A percentile compares a stretch with the other conserved stretches of the same genome.
These are phyloP conservation scores for Neopestalotiopsis sp. DNA, from an alignment of 2,329 filamentous ascomycete species.

Conservation along the genomic window DNA sequence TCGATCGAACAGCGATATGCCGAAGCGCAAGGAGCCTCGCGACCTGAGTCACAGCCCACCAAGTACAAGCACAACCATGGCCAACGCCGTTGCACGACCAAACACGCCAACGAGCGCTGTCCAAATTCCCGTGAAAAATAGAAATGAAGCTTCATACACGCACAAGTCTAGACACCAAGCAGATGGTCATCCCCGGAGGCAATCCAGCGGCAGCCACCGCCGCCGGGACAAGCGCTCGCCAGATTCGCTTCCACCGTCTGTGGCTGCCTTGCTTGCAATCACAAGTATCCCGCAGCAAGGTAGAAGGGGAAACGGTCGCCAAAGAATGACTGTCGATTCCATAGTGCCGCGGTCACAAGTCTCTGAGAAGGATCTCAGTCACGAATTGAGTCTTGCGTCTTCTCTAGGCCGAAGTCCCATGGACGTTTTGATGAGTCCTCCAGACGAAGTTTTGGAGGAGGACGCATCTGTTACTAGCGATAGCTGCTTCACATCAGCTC, in stretches of 20 bases:
- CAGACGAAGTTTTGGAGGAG: constrained; percentile 62
- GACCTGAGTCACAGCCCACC: constrained; percentile 33
- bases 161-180: constrained; percentile 43
- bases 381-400: constrained; percentile 36
- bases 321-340: constrained; percentile 59
- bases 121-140: constrained; percentile 56
- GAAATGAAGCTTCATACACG: constrained; percentile 40
- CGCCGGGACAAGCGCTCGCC: constrained; percentile 53
- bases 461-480: constrained; percentile 52
- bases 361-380: constrained; percentile 64
- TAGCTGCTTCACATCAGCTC: constrained; percentile 55
- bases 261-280: constrained; percentile 65
- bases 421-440: constrained; percentile 64
- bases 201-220: constrained; percentile 36
- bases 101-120: constrained; percentile 56
- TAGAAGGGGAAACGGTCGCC: constrained; percentile 39
- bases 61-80: constrained; percentile 34
- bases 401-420: constrained; percentile 60
- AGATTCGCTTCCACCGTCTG: constrained; percentile 62
- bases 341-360: constrained; percentile 60
- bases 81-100: constrained; percentile 39
- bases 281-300: constrained; percentile 64
- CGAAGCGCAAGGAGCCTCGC: constrained; percentile 33
- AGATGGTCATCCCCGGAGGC: constrained; percentile 36
- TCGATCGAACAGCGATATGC: constrained; percentile 25